A percentile compares a stretch with the other conserved stretches of the same genome.
These are phyloP conservation scores for Ogataea hybrid DNA, from an alignment of 1,139 yeast species.

Conservation along the genomic window DNA sequence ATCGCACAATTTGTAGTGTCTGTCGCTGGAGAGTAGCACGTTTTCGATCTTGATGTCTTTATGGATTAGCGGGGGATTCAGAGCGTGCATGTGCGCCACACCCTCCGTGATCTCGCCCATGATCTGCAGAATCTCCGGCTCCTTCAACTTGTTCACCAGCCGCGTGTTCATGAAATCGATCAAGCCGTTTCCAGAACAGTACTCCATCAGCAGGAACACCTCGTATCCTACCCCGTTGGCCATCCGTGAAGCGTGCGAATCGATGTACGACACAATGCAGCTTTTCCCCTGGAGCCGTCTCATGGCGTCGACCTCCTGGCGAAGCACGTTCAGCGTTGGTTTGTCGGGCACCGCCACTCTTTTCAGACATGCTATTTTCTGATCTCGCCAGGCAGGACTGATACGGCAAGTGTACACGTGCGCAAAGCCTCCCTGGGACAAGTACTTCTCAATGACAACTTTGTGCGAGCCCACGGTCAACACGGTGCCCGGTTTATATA, in stretches of 20 bases:
- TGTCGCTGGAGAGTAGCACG: constrained; percentile 57
- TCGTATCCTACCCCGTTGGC: constrained; percentile 52
- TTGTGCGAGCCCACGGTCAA: constrained; percentile 66
- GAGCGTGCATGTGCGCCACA: constrained; percentile 68
- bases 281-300: constrained; percentile 56
- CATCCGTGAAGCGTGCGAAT: constrained; percentile 72
- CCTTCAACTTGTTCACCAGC: constrained; percentile 60
- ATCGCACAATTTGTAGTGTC: constrained; percentile 66
- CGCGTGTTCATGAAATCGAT: constrained; percentile 74
- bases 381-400: constrained; percentile 40
- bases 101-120: constrained; percentile 68
- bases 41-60: constrained; percentile 80
- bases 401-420: constrained; percentile 67
- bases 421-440: constrained; percentile 79
- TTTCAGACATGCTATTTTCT: constrained; percentile 54
- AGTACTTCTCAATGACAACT: constrained; percentile 54
- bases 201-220: constrained; percentile 75
- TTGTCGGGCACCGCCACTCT: constrained; percentile 74
- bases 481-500: constrained; percentile 59
- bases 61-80: constrained; percentile 57
- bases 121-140: constrained; percentile 60
- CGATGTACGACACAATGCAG: constrained; percentile 66
- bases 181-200: constrained; percentile 68
- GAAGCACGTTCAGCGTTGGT: constrained; percentile 56
- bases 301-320: constrained; percentile 84